Base-by-base conservation (phyloP, 805 yeast genomes). In the Dipodascus geniculatus region DNA sequence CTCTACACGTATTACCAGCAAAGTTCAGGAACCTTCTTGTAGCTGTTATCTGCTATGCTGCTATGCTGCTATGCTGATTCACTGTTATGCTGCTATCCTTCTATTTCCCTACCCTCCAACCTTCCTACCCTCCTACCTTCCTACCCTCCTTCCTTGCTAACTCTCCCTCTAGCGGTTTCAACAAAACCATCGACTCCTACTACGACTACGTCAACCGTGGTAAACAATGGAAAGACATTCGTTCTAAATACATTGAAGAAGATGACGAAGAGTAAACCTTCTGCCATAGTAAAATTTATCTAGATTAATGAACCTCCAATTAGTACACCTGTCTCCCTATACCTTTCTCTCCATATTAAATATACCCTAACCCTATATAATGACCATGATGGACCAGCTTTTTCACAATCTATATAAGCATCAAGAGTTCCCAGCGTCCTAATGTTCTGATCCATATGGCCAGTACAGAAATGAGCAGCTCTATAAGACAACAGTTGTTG, bases 131-230 rank as follows among this genome's bases (percentile, higher is more conserved):
- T 23, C 35, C 48, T 3, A 23, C 59, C 65, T 51, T 68, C 58
- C 33, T 6, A 28, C 9, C 33, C 33, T 28, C 11, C 11, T 28
- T 11, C 48, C 70, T 68, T 65, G 63, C 67, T 62, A 56, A 70
- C 62, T 60, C 58, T 49, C 56, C 61, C 64, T 71, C 60, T 58
- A 74, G 70, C 60, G 60, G 57, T 56, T 55, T 58, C 54, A 71
- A 71, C 65, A 54, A 61, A 53, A 75, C 74, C 20, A 16, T 49
- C 50, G 42, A 23, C 19, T 49, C 44, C 33, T 16, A 24, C 22
- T 47, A 62, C 63, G 44, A 38, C 20, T n/a, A 17, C 44, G 14
- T 38, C 44, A 38, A 38, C 20, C 20, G 20, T n/a, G 44, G 44
- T 38, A 63, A 63, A 55, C 65, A 62, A 60, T 63, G 66, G 66